Percentiles rank a stretch among this genome's conserved stretches.
Conservation (phyloP, 441 rosid species). For the Populus hybrid region DNA sequence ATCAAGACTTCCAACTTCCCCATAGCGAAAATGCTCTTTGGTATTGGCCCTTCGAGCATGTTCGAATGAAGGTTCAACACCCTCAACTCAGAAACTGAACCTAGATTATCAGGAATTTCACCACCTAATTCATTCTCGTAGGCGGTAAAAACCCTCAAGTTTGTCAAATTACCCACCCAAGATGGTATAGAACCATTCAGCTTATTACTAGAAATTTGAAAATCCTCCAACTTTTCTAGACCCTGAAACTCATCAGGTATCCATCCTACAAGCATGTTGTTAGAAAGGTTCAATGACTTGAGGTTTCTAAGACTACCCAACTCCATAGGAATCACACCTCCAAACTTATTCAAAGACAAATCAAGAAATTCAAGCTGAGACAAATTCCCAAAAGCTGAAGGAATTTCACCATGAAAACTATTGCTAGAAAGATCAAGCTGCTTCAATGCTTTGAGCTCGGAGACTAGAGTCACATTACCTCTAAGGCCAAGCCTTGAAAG, state of each 20-base stretch:
- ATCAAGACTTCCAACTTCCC: no score
- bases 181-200: conserved; percentile 78
- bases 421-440: conserved; percentile 84
- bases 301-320: conserved; percentile 62
- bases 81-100: no score
- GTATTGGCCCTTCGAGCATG: no score
- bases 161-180: conserved; percentile 79
- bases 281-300: conserved; percentile 68
- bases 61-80: no score
- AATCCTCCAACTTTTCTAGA: conserved; percentile 61
- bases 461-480: conserved; percentile 69
- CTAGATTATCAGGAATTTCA: no score
- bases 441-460: conserved; percentile 67
- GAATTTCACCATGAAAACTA: conserved; percentile 63
- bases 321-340: conserved; percentile 61
- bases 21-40: no score
- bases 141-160: conserved; percentile 75
- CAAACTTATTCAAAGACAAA: conserved; percentile 81
- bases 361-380: conserved; percentile 84
- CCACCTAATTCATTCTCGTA: conserved; percentile 79
- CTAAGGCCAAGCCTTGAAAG: conserved; percentile 75
- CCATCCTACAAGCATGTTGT: conserved; percentile 67
- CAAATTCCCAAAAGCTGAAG: conserved; percentile 65
- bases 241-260: conserved; percentile 63
- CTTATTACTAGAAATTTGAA: conserved; percentile 73